These are phyloP conservation scores for Sclerotinia trifoliorum DNA, from an alignment of 2,329 filamentous ascomycete genomes.

Conservation along the genomic window DNA sequence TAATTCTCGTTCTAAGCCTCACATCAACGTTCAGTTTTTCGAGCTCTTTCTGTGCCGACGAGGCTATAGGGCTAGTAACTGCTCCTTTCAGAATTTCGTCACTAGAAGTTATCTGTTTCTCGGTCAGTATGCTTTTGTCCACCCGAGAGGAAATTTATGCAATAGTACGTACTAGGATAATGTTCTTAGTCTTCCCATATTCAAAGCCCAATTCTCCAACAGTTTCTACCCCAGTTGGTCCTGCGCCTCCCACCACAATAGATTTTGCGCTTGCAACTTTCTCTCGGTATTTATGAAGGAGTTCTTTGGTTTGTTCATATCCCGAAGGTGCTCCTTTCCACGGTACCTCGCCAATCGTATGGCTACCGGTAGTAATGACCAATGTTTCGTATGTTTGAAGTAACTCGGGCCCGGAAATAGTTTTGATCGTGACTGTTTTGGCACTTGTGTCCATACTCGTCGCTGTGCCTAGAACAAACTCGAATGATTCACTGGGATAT, in stretches of 20 bases:
- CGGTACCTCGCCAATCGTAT: conserved; percentile 46
- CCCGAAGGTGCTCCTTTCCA: conserved; percentile 45
- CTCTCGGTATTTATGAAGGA: conserved; percentile 33
- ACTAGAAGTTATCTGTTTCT: conserved; percentile 31
- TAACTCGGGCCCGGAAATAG: conserved; percentile 37
- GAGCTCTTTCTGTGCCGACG: conserved; percentile 50
- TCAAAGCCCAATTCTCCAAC: conserved; percentile 34
- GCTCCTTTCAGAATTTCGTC: conserved; percentile 27
- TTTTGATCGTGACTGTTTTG: conserved; percentile 46
- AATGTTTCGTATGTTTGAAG: conserved; percentile 51
- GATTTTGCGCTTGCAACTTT: conserved; percentile 33
- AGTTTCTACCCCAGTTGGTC: conserved; percentile 41
- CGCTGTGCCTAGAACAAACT: conserved; percentile 53
- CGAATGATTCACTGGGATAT: conserved; percentile 50
- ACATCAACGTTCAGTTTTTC: conserved; percentile 53
- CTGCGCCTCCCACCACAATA: conserved; percentile 40
- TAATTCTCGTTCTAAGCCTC: conserved; percentile 45
- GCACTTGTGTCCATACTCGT: conserved; percentile 44
- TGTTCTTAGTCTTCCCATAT: conserved; percentile 34
- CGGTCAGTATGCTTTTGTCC: not conserved
- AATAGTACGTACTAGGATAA: conserved; percentile 29
- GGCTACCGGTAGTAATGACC: conserved; percentile 55
- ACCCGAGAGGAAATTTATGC: not conserved
- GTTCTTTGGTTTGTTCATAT: conserved; percentile 37
- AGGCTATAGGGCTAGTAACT: conserved; percentile 26